Conservation (phyloP, 257 asterid genomes). For the Solanum ossicruentum region DNA sequence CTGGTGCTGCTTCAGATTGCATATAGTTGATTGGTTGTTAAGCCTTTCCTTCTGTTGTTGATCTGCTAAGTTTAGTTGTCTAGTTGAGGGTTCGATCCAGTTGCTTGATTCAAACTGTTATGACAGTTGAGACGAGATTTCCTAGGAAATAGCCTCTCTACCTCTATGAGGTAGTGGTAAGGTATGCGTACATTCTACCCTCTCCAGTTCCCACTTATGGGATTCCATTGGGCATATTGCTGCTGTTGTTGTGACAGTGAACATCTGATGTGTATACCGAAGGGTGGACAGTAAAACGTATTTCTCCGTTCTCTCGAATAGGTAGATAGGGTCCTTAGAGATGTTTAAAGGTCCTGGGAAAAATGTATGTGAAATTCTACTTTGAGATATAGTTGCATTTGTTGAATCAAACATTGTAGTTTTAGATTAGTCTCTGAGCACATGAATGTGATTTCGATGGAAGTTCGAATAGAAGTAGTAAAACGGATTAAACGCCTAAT, state of each 20-base stretch:
- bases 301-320: background rate
- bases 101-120: background rate
- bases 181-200: too few species aligned
- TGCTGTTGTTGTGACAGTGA: background rate
- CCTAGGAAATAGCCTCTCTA: too few species aligned
- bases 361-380: background rate
- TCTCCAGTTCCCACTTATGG: too few species aligned
- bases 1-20: background rate
- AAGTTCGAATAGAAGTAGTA: background rate
- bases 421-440: background rate
- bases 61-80: background rate
- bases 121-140: background rate
- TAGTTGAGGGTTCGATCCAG: background rate
- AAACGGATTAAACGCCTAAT: background rate
- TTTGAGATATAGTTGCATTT: background rate
- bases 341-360: background rate
- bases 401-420: background rate
- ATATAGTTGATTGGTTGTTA: background rate
- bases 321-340: background rate
- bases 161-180: too few species aligned
- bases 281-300: background rate
- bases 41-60: background rate
- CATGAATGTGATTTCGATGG: background rate
- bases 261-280: background rate
- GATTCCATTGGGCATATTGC: too few species aligned